A percentile compares a stretch with the other conserved stretches of the same genome.
Evolutionary conservation across 768 basidiomycete genomes (phyloP).

Genomic region (Macrolepiota albuminosa): DNA sequence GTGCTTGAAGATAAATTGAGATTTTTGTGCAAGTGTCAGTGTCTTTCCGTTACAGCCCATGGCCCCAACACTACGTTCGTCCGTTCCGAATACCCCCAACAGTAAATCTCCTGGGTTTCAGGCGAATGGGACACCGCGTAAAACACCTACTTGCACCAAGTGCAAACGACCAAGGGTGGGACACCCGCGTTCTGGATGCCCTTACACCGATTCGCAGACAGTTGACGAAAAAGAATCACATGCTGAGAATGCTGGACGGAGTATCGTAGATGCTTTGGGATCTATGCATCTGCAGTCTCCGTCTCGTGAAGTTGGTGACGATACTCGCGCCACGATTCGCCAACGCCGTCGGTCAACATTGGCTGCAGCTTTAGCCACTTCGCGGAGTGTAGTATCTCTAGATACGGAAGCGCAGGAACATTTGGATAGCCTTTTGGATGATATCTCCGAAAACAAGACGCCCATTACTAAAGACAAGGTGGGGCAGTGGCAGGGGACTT

Average conservation of each 20-base stretch:
- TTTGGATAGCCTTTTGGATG: conserved; percentile 37
- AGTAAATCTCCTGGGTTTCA: conserved; percentile 2
- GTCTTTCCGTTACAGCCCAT: conserved; percentile 4
- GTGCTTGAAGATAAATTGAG: background rate
- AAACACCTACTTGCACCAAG: conserved; percentile 47
- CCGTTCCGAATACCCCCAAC: conserved; percentile 15
- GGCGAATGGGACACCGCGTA: conserved; percentile 38
- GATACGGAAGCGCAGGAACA: conserved; percentile 41
- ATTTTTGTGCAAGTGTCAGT: background rate
- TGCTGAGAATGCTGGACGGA: conserved; percentile 15
- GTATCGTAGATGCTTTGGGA: conserved; percentile 37
- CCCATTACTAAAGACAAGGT: conserved; percentile 26
- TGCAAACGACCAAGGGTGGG: conserved; percentile 52
- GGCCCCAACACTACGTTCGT: conserved; percentile 19
- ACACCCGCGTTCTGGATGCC: conserved; percentile 63
- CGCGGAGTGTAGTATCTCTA: conserved; percentile 47
- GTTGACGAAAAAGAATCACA: conserved; percentile 7
- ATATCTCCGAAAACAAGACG: conserved; percentile 11
- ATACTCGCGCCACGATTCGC: conserved; percentile 26
- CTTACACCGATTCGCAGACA: conserved; percentile 31
- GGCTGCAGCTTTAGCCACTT: conserved; percentile 22
- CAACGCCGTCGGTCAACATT: conserved; percentile 27
- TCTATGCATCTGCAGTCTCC: conserved; percentile 38
- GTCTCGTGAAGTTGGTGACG: conserved; percentile 24
- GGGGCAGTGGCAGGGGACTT: conserved; percentile 29